These are phyloP conservation scores for Fusarium oligoseptatum DNA, from an alignment of 2,329 filamentous ascomycete species.

Conservation along the genomic window DNA sequence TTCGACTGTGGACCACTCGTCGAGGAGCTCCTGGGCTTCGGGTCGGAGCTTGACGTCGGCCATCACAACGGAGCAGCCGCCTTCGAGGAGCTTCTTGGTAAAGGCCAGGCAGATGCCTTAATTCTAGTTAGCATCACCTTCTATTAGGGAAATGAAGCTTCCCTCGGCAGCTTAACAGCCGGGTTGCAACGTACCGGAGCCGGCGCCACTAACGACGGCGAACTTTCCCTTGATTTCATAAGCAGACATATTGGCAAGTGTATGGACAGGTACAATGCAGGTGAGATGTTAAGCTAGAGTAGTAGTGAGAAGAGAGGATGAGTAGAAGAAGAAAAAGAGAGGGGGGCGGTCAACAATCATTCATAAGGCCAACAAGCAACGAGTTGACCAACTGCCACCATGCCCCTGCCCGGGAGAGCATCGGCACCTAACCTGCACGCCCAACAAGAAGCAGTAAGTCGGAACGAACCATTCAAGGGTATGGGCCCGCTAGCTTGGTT, in stretches of 20 bases:
- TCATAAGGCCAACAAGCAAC: not conserved
- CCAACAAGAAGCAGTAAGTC: not conserved
- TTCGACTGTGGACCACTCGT: not conserved
- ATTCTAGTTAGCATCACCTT: not conserved
- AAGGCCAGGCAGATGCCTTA: conserved; percentile 25
- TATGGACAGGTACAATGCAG: not conserved
- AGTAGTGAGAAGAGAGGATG: not conserved
- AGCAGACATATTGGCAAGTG: conserved; percentile 8
- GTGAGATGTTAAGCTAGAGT: not conserved
- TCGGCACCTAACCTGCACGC: not conserved
- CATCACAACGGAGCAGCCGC: conserved; percentile 7
- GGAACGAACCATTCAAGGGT: not conserved
- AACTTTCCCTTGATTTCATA: conserved; percentile 22
- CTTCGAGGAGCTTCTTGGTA: not conserved
- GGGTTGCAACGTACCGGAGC: conserved; percentile 11
- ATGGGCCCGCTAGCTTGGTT: not conserved
- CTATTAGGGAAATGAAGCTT: not conserved
- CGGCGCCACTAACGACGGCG: conserved; percentile 27
- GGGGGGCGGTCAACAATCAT: not conserved
- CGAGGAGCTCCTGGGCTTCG: not conserved
- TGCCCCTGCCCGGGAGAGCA: not conserved
- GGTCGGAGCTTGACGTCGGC: conserved; percentile 14
- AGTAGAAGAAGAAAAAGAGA: not conserved
- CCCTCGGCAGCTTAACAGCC: not conserved
- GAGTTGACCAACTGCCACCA: not conserved